These are phyloP conservation scores for Cladophialophora carrionii DNA, from an alignment of 2,329 filamentous ascomycete species.

Conservation along the genomic window DNA sequence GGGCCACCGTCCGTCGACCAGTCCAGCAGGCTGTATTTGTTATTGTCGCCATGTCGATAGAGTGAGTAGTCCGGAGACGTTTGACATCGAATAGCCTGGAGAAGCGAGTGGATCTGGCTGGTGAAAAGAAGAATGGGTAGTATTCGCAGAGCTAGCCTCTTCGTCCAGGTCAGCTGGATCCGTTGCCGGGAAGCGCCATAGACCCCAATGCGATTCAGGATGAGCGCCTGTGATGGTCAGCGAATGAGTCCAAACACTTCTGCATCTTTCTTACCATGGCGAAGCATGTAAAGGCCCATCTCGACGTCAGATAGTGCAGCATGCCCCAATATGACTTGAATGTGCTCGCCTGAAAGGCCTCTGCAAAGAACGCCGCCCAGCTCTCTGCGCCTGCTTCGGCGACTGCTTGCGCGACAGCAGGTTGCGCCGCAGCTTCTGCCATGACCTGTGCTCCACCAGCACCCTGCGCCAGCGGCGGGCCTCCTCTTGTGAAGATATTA, in stretches of 20 bases:
- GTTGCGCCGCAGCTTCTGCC: conserved; percentile 45
- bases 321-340: conserved; percentile 77
- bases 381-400: conserved; percentile 43
- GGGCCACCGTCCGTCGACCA: conserved; percentile 71
- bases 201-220: conserved; percentile 89
- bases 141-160: conserved; percentile 70
- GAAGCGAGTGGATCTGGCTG: conserved; percentile 68
- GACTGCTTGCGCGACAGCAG: conserved; percentile 42
- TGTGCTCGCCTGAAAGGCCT: conserved; percentile 51
- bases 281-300: conserved; percentile 88
- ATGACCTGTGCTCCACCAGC: conserved; percentile 49
- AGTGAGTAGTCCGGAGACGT: conserved; percentile 73
- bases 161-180: conserved; percentile 73
- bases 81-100: conserved; percentile 90
- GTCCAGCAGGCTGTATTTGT: conserved; percentile 68
- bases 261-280: conserved; percentile 61
- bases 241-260: conserved; percentile 32
- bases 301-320: conserved; percentile 86
- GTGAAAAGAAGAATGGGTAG: conserved; percentile 71
- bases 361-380: conserved; percentile 46
- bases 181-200: conserved; percentile 86
- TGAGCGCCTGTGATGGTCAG: conserved; percentile 62
- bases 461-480: conserved; percentile 38
- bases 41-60: conserved; percentile 70
- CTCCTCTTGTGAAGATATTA: conserved; percentile 40